Evolutionary conservation across 2,329 filamentous ascomycete species (phyloP).

Genomic region (Diatrype stigma): DNA sequence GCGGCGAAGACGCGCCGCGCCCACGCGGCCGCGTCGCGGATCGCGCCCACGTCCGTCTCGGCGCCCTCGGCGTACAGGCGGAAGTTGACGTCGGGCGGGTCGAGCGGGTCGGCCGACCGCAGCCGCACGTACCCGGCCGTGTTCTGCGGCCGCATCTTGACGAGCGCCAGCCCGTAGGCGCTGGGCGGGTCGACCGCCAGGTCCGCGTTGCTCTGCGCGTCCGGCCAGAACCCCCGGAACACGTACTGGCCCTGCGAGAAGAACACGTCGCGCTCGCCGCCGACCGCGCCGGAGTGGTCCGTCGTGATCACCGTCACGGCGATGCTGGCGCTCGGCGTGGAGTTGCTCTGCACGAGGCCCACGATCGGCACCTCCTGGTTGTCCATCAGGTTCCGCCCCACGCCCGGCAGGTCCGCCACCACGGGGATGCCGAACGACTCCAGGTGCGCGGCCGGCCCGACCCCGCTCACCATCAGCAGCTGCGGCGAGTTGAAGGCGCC

Average conservation of each 20-base stretch:
- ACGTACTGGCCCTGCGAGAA: slow-evolving; percentile 9
- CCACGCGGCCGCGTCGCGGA: slow-evolving; percentile 41
- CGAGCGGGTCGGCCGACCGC: slow-evolving; percentile 55
- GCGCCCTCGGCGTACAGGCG: slow-evolving; percentile 49
- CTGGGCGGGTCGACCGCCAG: slow-evolving; percentile 21
- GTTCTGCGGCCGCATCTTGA: slow-evolving; percentile 43
- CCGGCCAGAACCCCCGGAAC: slow-evolving; percentile 20
- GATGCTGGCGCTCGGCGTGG: not conserved
- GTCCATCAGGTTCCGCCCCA: slow-evolving; percentile 46
- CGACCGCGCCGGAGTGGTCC: slow-evolving; percentile 1
- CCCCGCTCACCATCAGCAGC: slow-evolving; percentile 44
- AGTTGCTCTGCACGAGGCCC: slow-evolving; percentile 7
- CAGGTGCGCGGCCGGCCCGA: slow-evolving; percentile 38
- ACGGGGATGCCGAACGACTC: slow-evolving; percentile 36
- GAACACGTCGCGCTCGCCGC: slow-evolving; percentile 16
- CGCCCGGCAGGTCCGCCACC: slow-evolving; percentile 39
- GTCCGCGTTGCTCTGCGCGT: slow-evolving; percentile 14
- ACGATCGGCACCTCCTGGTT: slow-evolving; percentile 32
- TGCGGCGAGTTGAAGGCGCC: slow-evolving; percentile 46
- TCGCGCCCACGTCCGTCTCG: slow-evolving; percentile 38
- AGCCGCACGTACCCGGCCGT: slow-evolving; percentile 55
- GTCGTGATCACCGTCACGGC: slow-evolving; percentile 1
- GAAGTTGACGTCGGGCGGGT: slow-evolving; percentile 60
- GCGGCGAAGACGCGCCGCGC: slow-evolving; percentile 7
- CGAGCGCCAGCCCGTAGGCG: slow-evolving; percentile 31